A percentile compares a stretch with the other conserved stretches of the same genome.
These are phyloP conservation scores for Xylaria sp. DNA, from an alignment of 2,329 filamentous ascomycete genomes.

Conservation along the genomic window DNA sequence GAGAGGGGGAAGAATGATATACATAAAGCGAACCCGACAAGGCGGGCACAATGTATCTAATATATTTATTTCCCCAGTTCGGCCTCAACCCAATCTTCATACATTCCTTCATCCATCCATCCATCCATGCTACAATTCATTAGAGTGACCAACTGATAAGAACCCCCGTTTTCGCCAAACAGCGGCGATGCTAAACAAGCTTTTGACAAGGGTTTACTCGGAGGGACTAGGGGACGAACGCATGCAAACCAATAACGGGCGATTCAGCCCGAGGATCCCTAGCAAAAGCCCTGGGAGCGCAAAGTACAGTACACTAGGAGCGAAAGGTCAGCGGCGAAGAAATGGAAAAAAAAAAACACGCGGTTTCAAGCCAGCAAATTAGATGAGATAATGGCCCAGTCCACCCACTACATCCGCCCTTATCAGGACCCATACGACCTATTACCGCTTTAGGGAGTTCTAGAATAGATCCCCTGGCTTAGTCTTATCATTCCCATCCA, in stretches of 20 bases:
- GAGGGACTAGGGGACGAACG: conserved; percentile 9
- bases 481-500: conserved; percentile 33
- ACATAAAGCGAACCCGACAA: neutral
- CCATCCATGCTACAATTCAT: neutral
- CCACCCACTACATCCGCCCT: conserved; percentile 29
- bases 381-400: conserved; percentile 42
- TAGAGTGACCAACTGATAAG: conserved; percentile 23
- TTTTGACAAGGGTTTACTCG: conserved; percentile 19
- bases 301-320: conserved; percentile 29
- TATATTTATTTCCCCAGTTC: conserved; percentile 3
- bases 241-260: conserved; percentile 3
- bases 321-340: conserved; percentile 11
- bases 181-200: conserved; percentile 13
- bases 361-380: conserved; percentile 38
- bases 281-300: too few species aligned
- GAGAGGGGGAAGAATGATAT: neutral
- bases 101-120: neutral
- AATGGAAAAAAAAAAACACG: conserved; percentile 6
- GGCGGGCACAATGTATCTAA: conserved; percentile 4
- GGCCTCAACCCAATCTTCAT: neutral
- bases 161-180: conserved; percentile 9
- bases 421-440: conserved; percentile 37
- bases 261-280: conserved; percentile 21
- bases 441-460: conserved; percentile 22
- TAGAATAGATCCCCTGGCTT: conserved; percentile 21